These are phyloP conservation scores for Phytophthora litchii DNA, from an alignment of 352 stramenopile species.

Conservation along the genomic window DNA sequence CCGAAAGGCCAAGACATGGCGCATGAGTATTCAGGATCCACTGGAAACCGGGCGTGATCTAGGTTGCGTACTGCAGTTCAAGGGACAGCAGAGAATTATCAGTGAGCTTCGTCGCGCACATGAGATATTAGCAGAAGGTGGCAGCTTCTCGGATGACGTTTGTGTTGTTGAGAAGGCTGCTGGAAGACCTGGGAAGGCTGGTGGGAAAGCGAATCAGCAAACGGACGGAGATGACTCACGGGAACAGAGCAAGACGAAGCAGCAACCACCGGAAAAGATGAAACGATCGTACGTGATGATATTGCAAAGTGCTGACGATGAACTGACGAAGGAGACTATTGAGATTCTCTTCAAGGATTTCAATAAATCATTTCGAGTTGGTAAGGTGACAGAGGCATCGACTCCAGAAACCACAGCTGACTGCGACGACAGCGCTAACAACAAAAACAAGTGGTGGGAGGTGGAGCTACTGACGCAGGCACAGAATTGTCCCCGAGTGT, in stretches of 20 bases:
- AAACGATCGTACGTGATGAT: conserved; percentile 41
- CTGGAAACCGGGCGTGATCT: conserved; percentile 82
- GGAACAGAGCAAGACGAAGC: conserved; percentile 15
- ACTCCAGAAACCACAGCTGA: too few relatives aligned
- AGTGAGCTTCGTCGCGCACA: conserved; percentile 67
- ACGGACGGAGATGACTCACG: neutral
- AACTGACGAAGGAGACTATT: conserved; percentile 43
- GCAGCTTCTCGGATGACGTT: conserved; percentile 58
- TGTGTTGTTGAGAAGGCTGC: conserved; percentile 31
- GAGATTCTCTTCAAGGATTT: conserved; percentile 40
- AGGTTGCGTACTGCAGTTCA: conserved; percentile 75
- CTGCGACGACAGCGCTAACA: neutral
- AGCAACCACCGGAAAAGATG: conserved; percentile 23
- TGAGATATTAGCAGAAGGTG: conserved; percentile 43
- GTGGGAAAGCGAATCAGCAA: conserved; percentile 9
- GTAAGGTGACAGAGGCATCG: conserved; percentile 31
- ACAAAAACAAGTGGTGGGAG: conserved; percentile 37
- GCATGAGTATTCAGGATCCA: conserved; percentile 87
- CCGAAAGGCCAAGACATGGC: conserved; percentile 71
- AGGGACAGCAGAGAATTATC: conserved; percentile 68
- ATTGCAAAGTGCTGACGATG: conserved; percentile 41
- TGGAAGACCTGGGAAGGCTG: conserved; percentile 12
- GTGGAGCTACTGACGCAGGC: conserved; percentile 42
- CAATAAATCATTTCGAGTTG: conserved; percentile 43
- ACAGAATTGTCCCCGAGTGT: conserved; percentile 35